These are phyloP conservation scores for Umbelopsis ramanniana DNA, from an alignment of 192 early-diverging fungal species.

Conservation along the genomic window DNA sequence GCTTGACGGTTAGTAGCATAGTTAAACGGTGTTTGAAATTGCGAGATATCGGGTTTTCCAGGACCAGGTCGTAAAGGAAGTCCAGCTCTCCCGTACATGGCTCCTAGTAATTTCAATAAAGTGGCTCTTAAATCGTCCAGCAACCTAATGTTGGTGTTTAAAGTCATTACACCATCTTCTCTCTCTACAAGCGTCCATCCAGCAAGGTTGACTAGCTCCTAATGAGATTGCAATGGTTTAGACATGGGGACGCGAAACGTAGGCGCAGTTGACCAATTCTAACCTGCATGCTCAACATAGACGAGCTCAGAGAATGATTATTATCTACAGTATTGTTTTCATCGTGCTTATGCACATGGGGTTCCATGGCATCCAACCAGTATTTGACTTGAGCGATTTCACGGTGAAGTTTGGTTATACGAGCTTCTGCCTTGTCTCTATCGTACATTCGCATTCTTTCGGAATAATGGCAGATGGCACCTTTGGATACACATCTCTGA, in stretches of 20 bases:
- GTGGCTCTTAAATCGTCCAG: slow-evolving; percentile 1
- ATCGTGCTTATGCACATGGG: background rate
- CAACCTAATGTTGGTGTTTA: slow-evolving; percentile 5
- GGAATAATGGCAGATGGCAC: slow-evolving; percentile 3
- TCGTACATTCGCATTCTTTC: slow-evolving; percentile 21
- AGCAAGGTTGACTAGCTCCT: slow-evolving; percentile 2
- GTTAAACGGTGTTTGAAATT: background rate
- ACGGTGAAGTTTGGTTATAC: slow-evolving; percentile 15
- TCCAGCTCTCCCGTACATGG: slow-evolving; percentile 11
- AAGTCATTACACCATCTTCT: background rate
- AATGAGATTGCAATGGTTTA: background rate
- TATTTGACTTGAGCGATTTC: background rate
- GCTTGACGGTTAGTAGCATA: slow-evolving; percentile 1
- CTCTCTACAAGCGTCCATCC: background rate
- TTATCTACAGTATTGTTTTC: background rate
- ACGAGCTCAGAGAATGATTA: background rate
- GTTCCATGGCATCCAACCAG: slow-evolving; percentile 13
- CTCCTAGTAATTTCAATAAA: background rate
- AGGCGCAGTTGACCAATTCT: background rate
- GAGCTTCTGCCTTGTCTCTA: slow-evolving; percentile 13
- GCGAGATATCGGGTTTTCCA: background rate
- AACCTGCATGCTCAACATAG: background rate
- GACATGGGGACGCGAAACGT: no score
- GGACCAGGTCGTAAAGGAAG: background rate
- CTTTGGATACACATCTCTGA: slow-evolving; percentile 19